phyloP scores from a whole-genome alignment of 345 rosid genomes.

The Rhodamnia argentea region DNA sequence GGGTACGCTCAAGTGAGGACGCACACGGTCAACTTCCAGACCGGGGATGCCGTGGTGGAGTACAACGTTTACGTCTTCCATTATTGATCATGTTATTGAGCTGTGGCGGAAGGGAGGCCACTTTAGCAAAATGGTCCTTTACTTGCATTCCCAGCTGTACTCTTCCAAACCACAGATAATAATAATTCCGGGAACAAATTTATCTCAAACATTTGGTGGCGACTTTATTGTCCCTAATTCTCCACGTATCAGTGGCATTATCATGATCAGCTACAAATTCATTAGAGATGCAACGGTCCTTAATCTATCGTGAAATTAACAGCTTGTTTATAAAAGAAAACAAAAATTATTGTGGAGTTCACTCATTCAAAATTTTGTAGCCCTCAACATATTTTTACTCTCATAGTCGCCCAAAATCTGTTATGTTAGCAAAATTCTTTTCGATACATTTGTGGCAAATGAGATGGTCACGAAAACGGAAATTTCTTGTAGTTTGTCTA shows the following conservation, averaged over 20 bases:
- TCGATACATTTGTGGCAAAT: not conserved
- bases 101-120: not conserved
- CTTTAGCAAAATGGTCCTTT: not conserved
- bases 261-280: not conserved
- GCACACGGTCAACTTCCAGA: not conserved
- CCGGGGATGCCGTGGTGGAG: conserved; percentile 14
- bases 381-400: too few species aligned
- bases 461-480: not conserved
- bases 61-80: conserved; percentile 24
- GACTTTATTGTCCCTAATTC: not conserved
- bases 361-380: too few species aligned
- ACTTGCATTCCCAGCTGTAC: not conserved
- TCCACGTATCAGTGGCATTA: not conserved
- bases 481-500: not conserved
- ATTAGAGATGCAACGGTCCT: not conserved
- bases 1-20: conserved; percentile 25
- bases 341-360: too few species aligned
- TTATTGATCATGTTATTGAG: not conserved
- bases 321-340: too few species aligned
- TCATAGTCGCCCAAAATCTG: too few species aligned
- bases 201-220: not conserved
- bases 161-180: not conserved
- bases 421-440: not conserved
- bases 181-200: not conserved
- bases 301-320: too few species aligned